A percentile compares a stretch with the other conserved stretches of the same genome.
Conservation (phyloP, 768 basidiomycete genomes). For the Mycena filopes region DNA sequence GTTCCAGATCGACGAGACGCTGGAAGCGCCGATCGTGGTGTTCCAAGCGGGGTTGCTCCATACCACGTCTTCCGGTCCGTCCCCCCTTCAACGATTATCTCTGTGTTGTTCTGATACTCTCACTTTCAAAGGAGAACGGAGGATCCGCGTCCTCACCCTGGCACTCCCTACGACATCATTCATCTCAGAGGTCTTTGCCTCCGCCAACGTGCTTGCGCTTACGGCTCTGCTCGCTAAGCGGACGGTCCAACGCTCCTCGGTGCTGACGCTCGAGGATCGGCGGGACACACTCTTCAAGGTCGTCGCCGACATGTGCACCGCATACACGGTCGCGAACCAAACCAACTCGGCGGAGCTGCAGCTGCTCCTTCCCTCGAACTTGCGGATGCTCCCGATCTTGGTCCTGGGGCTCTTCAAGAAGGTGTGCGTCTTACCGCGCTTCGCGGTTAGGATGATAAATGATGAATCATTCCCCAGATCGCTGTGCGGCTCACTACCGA, state of each 20-base stretch:
- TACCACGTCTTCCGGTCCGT: conserved; percentile 51
- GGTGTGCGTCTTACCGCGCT: conserved; percentile 34
- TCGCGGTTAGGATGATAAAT: background rate
- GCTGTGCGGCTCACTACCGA: conserved; percentile 58
- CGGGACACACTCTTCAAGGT: conserved; percentile 64
- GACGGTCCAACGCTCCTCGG: conserved; percentile 65
- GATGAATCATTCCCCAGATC: conserved; percentile 39
- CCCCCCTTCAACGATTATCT: background rate
- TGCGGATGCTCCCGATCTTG: conserved; percentile 60
- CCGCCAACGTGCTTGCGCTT: conserved; percentile 66
- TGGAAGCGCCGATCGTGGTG: conserved; percentile 59
- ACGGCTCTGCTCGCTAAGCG: conserved; percentile 66
- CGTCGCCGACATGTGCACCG: conserved; percentile 59
- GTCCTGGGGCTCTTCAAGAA: conserved; percentile 61
- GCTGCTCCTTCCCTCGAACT: conserved; percentile 56
- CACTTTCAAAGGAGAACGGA: conserved; percentile 56
- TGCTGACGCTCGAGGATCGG: conserved; percentile 66
- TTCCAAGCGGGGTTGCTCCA: conserved; percentile 67
- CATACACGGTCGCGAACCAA: conserved; percentile 54
- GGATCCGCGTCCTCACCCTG: conserved; percentile 69
- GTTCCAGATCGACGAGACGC: conserved; percentile 63
- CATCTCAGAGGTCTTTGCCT: conserved; percentile 65
- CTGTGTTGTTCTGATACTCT: background rate
- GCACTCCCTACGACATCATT: conserved; percentile 69
- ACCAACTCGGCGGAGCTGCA: conserved; percentile 33